Evolutionary conservation across 164 flowering plant species (phyloP).

Genomic region (Umbilicus rupestris): DNA sequence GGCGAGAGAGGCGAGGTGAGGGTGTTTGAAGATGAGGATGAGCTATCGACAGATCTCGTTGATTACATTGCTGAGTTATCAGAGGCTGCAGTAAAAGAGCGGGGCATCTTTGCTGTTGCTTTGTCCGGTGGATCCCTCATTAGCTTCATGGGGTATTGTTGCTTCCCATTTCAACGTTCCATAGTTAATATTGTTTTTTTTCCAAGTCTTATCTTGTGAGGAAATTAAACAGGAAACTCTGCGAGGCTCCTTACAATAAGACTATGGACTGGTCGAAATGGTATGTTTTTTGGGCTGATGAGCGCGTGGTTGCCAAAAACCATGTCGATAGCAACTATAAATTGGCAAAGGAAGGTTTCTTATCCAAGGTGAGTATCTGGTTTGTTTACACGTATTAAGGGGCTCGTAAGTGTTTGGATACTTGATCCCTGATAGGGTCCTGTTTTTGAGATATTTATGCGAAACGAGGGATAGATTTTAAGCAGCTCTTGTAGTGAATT

Average conservation of each 20-base stretch:
- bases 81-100: slow-evolving; percentile 68
- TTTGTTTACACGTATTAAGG: neutral
- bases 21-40: slow-evolving; percentile 63
- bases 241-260: slow-evolving; percentile 65
- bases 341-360: slow-evolving; percentile 56
- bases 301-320: slow-evolving; percentile 70
- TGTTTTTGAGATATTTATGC: neutral
- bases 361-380: slow-evolving; percentile 51
- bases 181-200: slow-evolving; percentile 5
- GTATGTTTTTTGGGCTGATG: slow-evolving; percentile 86
- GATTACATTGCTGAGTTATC: slow-evolving; percentile 75
- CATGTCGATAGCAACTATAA: slow-evolving; percentile 83
- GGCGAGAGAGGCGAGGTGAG: slow-evolving; percentile 52
- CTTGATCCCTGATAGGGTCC: neutral
- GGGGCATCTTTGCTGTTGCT: slow-evolving; percentile 77
- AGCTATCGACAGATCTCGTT: slow-evolving; percentile 64
- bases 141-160: slow-evolving; percentile 61
- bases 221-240: slow-evolving; percentile 63
- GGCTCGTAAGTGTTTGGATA: neutral
- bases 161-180: slow-evolving; percentile 11
- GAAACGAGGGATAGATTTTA: neutral
- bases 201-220: slow-evolving; percentile 10
- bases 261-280: slow-evolving; percentile 86
- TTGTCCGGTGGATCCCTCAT: slow-evolving; percentile 94
- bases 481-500: neutral